A percentile compares a stretch with the other conserved stretches of the same genome.
Conservation (phyloP, 164 flowering plant species). For the Vitis rotundifolia region DNA sequence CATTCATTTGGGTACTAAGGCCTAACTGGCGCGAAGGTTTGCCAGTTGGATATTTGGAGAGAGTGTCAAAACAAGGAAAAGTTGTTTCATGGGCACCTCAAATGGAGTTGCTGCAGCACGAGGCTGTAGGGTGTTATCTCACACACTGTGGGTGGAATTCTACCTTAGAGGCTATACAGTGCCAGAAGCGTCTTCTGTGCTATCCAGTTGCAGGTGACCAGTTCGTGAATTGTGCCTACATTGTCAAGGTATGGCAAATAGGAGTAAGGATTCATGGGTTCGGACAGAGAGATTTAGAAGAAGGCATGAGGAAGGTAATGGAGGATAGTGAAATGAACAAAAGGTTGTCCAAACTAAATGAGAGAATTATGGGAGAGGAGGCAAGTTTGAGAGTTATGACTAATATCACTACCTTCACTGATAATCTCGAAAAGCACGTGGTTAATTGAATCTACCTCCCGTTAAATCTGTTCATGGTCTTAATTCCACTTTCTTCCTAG, state of each 20-base stretch:
- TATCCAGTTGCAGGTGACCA: conserved; percentile 85
- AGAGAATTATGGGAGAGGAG: conserved; percentile 41
- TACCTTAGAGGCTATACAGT: conserved; percentile 66
- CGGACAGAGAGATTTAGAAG: conserved; percentile 37
- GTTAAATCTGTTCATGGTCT: no score
- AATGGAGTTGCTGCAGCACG: conserved; percentile 49
- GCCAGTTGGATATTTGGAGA: conserved; percentile 43
- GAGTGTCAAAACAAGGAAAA: conserved; percentile 40
- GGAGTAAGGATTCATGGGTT: conserved; percentile 46
- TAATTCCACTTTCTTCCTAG: no score
- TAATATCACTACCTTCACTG: conserved; percentile 31
- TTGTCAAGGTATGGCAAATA: conserved; percentile 61
- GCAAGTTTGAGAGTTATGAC: conserved; percentile 25
- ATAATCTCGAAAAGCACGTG: conserved; percentile 15
- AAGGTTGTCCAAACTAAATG: conserved; percentile 38
- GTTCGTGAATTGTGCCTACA: conserved; percentile 57
- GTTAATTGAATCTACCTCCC: no score
- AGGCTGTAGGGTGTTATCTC: conserved; percentile 60
- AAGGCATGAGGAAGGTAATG: conserved; percentile 40
- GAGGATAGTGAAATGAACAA: conserved; percentile 38
- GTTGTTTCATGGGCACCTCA: conserved; percentile 88
- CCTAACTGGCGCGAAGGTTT: conserved; percentile 52
- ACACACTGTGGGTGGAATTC: conserved; percentile 97
- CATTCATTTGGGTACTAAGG: conserved; percentile 73
- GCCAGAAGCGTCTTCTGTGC: conserved; percentile 52